Conservation (phyloP, 768 basidiomycete species). For the Russula compacta region DNA sequence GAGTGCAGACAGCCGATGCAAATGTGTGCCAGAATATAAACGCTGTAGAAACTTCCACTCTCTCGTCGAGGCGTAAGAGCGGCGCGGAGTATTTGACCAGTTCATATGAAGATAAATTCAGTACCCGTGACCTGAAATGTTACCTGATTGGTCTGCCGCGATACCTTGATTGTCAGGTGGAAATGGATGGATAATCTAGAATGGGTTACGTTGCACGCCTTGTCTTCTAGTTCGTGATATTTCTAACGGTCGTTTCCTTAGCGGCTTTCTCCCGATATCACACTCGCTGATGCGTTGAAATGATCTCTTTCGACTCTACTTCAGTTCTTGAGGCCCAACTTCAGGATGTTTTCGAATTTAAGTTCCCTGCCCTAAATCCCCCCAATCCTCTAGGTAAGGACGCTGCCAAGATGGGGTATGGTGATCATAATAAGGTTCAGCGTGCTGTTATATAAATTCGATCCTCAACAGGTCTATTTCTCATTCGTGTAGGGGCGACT, state of each 20-base stretch:
- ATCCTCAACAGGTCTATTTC: too few relatives aligned
- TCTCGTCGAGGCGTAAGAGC: neutral
- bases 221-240: too few relatives aligned
- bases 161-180: neutral
- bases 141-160: neutral
- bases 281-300: neutral
- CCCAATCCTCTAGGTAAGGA: too few relatives aligned
- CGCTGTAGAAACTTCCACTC: neutral
- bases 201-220: neutral
- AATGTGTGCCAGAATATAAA: neutral
- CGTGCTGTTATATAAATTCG: too few relatives aligned
- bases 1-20: neutral
- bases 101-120: neutral
- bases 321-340: neutral
- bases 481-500: too few relatives aligned
- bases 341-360: neutral
- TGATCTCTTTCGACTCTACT: neutral
- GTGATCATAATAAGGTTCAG: too few relatives aligned
- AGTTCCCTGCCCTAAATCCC: too few relatives aligned
- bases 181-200: neutral
- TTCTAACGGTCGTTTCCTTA: too few relatives aligned
- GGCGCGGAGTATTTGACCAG: neutral
- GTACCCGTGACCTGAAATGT: neutral
- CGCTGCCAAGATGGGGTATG: too few relatives aligned
- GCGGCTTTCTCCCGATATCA: neutral